Conservation (phyloP, 2,329 filamentous ascomycete species). For the Nemania serpens region DNA sequence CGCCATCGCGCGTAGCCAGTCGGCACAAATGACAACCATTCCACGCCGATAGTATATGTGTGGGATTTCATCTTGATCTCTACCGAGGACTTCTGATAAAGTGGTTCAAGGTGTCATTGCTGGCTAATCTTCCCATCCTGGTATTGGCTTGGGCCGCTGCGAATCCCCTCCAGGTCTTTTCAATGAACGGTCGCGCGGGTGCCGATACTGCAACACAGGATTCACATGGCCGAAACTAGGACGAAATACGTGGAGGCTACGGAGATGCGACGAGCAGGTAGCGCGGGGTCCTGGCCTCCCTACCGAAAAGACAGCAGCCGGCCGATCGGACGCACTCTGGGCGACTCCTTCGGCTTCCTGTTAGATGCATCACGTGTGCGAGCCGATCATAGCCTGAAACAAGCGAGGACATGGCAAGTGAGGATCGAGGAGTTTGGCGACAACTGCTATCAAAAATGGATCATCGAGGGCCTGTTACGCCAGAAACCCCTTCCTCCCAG, state of each 20-base stretch:
- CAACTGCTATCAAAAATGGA: constrained; percentile 45
- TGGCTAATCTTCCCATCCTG: not conserved
- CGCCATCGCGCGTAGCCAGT: not conserved
- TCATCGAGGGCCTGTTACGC: constrained; percentile 58
- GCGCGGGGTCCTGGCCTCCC: not conserved
- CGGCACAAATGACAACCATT: constrained; percentile 7
- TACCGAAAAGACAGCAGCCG: not conserved
- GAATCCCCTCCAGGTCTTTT: not conserved
- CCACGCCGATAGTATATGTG: not conserved
- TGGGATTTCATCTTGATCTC: not conserved
- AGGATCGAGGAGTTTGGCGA: constrained; percentile 1
- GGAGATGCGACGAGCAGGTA: not conserved
- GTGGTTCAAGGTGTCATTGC: not conserved
- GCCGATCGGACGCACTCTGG: not conserved
- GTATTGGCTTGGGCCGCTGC: not conserved
- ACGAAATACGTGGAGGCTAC: constrained; percentile 1
- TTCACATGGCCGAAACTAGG: not conserved
- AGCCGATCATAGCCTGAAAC: constrained; percentile 11
- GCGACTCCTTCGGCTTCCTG: not conserved
- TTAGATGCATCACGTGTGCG: constrained; percentile 2
- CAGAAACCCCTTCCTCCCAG: constrained; percentile 72
- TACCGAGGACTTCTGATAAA: not conserved
- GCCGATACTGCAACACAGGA: constrained; percentile 5
- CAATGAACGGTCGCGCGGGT: constrained; percentile 14
- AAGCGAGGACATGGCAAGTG: constrained; percentile 12